Evolutionary conservation across 2,329 filamentous ascomycete species (phyloP).

Genomic region (Stagonosporopsis rhizophila): DNA sequence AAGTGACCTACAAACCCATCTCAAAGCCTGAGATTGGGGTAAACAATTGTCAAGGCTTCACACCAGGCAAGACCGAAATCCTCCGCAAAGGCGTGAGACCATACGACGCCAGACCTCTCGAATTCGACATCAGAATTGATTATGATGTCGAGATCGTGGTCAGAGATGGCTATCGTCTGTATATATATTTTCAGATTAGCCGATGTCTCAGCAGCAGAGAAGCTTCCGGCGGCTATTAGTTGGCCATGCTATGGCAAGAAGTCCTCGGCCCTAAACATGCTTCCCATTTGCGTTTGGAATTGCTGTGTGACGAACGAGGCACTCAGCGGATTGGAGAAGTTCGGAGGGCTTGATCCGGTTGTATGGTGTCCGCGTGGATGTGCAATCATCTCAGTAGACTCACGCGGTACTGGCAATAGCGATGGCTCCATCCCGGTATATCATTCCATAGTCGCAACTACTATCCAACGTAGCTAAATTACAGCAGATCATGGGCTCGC

Average conservation of each 20-base stretch:
- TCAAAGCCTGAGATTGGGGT: conserved; percentile 48
- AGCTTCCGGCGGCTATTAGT: conserved; percentile 54
- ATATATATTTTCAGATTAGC: conserved; percentile 56
- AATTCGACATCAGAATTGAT: conserved; percentile 53
- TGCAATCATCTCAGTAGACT: conserved; percentile 45
- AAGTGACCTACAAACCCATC: conserved; percentile 41
- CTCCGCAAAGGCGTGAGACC: conserved; percentile 47
- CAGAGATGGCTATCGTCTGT: conserved; percentile 53
- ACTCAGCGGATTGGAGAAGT: conserved; percentile 50
- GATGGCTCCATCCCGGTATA: conserved; percentile 42
- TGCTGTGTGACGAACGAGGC: conserved; percentile 44
- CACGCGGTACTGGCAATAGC: conserved; percentile 39
- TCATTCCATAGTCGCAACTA: not conserved
- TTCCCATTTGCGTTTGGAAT: conserved; percentile 51
- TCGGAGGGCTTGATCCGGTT: conserved; percentile 54
- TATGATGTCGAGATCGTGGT: conserved; percentile 55
- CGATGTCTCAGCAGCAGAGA: conserved; percentile 28
- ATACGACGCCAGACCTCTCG: conserved; percentile 44
- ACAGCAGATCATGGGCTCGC: conserved; percentile 47
- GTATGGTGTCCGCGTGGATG: conserved; percentile 45
- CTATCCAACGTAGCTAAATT: not conserved
- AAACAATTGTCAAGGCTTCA: conserved; percentile 53
- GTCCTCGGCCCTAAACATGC: conserved; percentile 50
- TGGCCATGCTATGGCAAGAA: conserved; percentile 58
- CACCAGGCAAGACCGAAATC: conserved; percentile 50